Percentiles rank a stretch among this genome's conserved stretches.
Evolutionary conservation across 805 yeast species (phyloP).

Genomic region (Huiozyma sinensis): DNA sequence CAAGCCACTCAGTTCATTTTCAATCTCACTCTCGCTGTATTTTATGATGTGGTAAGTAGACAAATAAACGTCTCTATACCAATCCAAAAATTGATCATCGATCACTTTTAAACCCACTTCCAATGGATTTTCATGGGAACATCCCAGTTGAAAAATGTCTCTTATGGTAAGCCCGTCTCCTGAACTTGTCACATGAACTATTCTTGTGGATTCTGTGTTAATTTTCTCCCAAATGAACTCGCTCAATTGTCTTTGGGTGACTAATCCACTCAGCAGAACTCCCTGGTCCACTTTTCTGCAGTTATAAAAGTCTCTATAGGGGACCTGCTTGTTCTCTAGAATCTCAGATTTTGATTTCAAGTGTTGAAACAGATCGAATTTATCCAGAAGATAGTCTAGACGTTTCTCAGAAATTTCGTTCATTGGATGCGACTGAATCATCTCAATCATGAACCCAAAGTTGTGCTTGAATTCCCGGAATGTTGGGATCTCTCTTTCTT

Average conservation of each 20-base stretch:
- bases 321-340: slow-evolving; percentile 29
- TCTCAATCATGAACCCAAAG: slow-evolving; percentile 17
- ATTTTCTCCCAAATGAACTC: slow-evolving; percentile 31
- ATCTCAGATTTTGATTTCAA: slow-evolving; percentile 29
- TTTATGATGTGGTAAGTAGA: slow-evolving; percentile 17
- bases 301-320: slow-evolving; percentile 65
- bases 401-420: slow-evolving; percentile 21
- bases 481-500: slow-evolving; percentile 15
- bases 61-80: slow-evolving; percentile 18
- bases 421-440: slow-evolving; percentile 10
- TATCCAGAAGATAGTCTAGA: slow-evolving; percentile 24
- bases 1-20: slow-evolving; percentile 11
- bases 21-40: slow-evolving; percentile 8
- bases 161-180: slow-evolving; percentile 18
- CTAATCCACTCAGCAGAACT: slow-evolving; percentile 20
- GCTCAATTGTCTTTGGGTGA: slow-evolving; percentile 24
- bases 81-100: slow-evolving; percentile 21
- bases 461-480: slow-evolving; percentile 26
- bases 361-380: slow-evolving; percentile 29
- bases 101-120: slow-evolving; percentile 24
- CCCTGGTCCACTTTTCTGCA: slow-evolving; percentile 78
- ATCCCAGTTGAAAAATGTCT: slow-evolving; percentile 14
- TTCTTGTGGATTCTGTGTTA: slow-evolving; percentile 27
- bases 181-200: slow-evolving; percentile 20
- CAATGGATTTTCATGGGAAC: slow-evolving; percentile 8